Conservation (phyloP, 495 filamentous ascomycete genomes). For the Pyrenula aspistea region DNA sequence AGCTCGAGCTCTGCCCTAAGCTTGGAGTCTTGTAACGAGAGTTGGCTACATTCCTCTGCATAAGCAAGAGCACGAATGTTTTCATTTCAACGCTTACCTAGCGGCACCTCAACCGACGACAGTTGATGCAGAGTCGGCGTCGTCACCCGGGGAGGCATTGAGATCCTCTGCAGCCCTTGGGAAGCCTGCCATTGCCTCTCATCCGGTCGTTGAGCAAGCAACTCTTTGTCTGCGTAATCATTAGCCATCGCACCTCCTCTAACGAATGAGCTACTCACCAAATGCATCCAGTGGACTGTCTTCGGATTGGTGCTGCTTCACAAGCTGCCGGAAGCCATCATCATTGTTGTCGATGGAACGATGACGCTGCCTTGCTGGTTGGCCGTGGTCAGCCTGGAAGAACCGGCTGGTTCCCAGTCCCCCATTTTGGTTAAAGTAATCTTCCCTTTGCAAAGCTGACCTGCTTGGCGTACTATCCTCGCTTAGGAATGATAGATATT, state of each 20-base stretch:
- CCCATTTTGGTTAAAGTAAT: background rate
- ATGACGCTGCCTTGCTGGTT: background rate
- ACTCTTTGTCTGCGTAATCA: background rate
- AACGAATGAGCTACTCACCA: slow-evolving; percentile 21
- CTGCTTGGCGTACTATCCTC: background rate
- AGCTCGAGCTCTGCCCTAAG: background rate
- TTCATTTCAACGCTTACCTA: background rate
- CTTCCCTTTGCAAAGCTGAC: background rate
- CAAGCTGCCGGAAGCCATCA: background rate
- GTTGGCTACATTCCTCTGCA: background rate
- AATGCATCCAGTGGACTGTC: slow-evolving; percentile 33
- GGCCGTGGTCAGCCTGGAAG: background rate
- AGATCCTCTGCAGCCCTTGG: background rate
- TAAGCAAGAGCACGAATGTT: background rate
- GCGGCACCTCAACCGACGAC: background rate
- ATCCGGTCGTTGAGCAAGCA: background rate
- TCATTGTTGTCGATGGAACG: background rate
- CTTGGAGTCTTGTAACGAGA: background rate
- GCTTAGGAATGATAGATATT: background rate
- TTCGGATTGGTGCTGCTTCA: background rate
- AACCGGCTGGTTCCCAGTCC: background rate
- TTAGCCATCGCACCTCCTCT: background rate
- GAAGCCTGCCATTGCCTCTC: background rate
- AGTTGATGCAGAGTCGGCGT: background rate
- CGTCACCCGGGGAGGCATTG: background rate